Conservation (phyloP, 768 basidiomycete genomes). For the Tylopilus cervinicoccineus region DNA sequence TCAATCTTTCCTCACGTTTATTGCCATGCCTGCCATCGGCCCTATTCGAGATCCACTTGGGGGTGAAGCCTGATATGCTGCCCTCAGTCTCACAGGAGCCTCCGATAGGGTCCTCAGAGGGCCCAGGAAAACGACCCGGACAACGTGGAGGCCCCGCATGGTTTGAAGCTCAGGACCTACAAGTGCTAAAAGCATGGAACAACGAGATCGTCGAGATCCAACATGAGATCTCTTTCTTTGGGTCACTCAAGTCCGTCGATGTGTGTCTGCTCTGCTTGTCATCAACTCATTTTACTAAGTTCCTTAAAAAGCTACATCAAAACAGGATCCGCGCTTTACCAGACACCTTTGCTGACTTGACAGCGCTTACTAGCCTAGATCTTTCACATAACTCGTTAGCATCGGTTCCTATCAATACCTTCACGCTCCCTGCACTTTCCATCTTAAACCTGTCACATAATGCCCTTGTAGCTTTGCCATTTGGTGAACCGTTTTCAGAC, state of each 20-base stretch:
- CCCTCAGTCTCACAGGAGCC: slow-evolving; percentile 63
- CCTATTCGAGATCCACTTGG: slow-evolving; percentile 77
- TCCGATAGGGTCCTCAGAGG: slow-evolving; percentile 37
- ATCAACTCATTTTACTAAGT: not conserved
- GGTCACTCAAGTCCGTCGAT: slow-evolving; percentile 75
- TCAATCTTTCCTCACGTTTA: slow-evolving; percentile 73
- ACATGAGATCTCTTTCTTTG: slow-evolving; percentile 80
- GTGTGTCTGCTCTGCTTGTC: slow-evolving; percentile 40
- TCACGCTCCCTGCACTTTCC: slow-evolving; percentile 63
- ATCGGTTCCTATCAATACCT: slow-evolving; percentile 59
- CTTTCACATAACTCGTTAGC: slow-evolving; percentile 69
- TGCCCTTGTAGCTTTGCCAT: slow-evolving; percentile 53
- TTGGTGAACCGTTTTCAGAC: slow-evolving; percentile 52
- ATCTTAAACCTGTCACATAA: slow-evolving; percentile 73
- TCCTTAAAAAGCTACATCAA: slow-evolving; percentile 56
- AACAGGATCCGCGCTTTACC: slow-evolving; percentile 66
- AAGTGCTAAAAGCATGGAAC: slow-evolving; percentile 71
- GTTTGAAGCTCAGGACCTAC: slow-evolving; percentile 81
- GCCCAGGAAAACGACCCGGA: slow-evolving; percentile 36
- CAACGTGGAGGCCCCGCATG: slow-evolving; percentile 54
- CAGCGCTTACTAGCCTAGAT: slow-evolving; percentile 62
- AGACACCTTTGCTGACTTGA: slow-evolving; percentile 62
- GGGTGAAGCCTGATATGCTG: slow-evolving; percentile 66
- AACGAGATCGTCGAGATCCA: slow-evolving; percentile 79
- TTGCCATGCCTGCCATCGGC: slow-evolving; percentile 72